Evolutionary conservation across 1,284 basidiomycete species (phyloP), one percentile per base, ranked within the genome.

Genomic region (Mycocalia duriaeana): DNA sequence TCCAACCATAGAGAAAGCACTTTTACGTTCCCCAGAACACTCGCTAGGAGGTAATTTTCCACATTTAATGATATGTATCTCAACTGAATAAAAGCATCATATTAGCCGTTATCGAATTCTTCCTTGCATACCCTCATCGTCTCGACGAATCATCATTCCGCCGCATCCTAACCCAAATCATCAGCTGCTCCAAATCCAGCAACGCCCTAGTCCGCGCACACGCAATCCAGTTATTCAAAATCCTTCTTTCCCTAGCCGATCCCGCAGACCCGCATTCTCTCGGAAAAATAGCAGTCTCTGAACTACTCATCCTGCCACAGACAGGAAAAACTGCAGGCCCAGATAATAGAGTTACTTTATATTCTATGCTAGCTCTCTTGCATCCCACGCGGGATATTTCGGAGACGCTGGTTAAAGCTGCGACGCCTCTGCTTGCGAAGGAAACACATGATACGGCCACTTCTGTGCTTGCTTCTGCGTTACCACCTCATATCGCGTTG

Each of bases 341-440:
- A 3, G 93, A 94, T 50, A 91, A 97, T 61, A 84, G 93, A n/a
- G 66, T 82, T 5, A 73, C 85, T 0, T 70, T 97, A 8, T 93
- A 90, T 65, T 76, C 78, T 6, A 91, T 96, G 81, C 72, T 92
- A 2, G 65, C 73, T 3, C 65, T 61, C 26, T 53, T 94, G 3
- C 66, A 71, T 1, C 73, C 84, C 1, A 76, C 79, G 2, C 53
- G 67, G 2, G 56, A 59, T 0, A 70, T 79, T 2, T 91, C 90
- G 1, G 46, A 63, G 2, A 59, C 68, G 0, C 66, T 92, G 13
- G 62, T 85, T 0, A 73, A 82, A 44, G 71, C 75, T 0, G 64
- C 81, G 1, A 72, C 78, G 0, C 68, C 76, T 0, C 69, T 94
- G 3, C 68, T 94, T 31, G 68, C 79, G 3, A 95, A 95, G 64